Conservation (phyloP, 257 asterid genomes). For the Solanum bulbocastanum region DNA sequence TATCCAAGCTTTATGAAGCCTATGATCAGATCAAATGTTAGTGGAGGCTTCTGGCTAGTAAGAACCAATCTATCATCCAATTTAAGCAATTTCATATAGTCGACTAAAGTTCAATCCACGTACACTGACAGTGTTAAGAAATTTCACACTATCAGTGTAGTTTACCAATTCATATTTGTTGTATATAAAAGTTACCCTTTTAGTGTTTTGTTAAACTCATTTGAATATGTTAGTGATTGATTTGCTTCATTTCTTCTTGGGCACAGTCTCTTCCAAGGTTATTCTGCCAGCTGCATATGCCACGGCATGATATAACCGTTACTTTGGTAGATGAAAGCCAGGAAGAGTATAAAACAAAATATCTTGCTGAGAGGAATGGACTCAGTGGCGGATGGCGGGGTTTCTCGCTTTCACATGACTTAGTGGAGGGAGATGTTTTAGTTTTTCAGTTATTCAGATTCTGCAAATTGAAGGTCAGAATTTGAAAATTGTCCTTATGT, state of each 20-base stretch:
- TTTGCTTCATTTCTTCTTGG: neutral
- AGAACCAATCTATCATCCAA: neutral
- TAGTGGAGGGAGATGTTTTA: slow-evolving; percentile 44
- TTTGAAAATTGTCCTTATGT: neutral
- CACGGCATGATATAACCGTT: slow-evolving; percentile 23
- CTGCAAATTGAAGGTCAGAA: slow-evolving; percentile 13
- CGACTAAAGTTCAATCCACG: neutral
- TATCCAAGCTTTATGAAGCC: slow-evolving; percentile 44
- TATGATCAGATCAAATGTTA: slow-evolving; percentile 40
- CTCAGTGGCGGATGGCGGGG: slow-evolving; percentile 60
- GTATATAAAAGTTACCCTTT: neutral
- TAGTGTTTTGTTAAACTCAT: neutral
- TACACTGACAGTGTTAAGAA: neutral
- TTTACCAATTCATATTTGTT: neutral
- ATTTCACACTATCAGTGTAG: neutral
- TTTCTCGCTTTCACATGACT: slow-evolving; percentile 32
- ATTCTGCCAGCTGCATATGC: slow-evolving; percentile 36
- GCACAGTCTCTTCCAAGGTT: slow-evolving; percentile 33
- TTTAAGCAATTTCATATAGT: neutral
- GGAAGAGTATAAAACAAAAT: slow-evolving; percentile 20
- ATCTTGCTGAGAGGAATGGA: slow-evolving; percentile 34
- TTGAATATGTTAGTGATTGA: neutral
- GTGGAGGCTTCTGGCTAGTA: slow-evolving; percentile 46
- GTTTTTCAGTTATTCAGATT: slow-evolving; percentile 29
- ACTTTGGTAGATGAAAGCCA: slow-evolving; percentile 33